phyloP scores from a whole-genome alignment of 352 stramenopile species.

The Phytopythium aichiense region DNA sequence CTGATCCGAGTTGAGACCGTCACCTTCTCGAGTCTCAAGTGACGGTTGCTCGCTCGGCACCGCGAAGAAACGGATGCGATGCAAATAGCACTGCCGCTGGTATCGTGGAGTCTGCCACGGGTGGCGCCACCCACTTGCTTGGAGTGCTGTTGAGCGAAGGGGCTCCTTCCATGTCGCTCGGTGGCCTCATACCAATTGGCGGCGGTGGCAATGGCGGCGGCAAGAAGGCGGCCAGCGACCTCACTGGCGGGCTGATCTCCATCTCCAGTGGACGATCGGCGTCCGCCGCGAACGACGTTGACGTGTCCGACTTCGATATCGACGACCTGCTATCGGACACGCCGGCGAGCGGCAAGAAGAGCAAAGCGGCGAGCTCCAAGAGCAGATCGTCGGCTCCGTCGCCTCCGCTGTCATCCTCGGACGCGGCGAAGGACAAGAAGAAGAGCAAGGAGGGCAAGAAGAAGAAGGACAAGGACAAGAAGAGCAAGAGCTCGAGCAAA shows the following conservation, averaged over 20 bases:
- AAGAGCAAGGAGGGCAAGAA: slow-evolving; percentile 22
- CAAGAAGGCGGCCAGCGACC: slow-evolving; percentile 27
- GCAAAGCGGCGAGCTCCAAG: slow-evolving; percentile 16
- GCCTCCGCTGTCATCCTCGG: slow-evolving; percentile 3
- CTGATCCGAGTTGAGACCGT: no score
- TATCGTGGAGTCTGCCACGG: background rate
- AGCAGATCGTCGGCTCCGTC: slow-evolving; percentile 14
- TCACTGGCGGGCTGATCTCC: slow-evolving; percentile 62
- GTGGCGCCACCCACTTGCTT: no score
- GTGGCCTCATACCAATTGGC: slow-evolving; percentile 49
- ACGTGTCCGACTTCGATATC: slow-evolving; percentile 55
- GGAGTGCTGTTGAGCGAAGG: background rate
- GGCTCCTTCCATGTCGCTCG: slow-evolving; percentile 27
- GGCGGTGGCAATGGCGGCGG: slow-evolving; percentile 10
- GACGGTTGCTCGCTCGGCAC: background rate
- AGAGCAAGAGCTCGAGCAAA: slow-evolving; percentile 2
- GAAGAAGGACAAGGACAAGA: slow-evolving; percentile 46
- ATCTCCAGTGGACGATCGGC: slow-evolving; percentile 18
- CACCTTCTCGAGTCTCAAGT: no score
- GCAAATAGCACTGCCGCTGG: background rate
- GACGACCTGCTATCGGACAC: slow-evolving; percentile 51
- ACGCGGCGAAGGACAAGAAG: slow-evolving; percentile 16
- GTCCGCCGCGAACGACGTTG: slow-evolving; percentile 28
- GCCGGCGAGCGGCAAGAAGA: slow-evolving; percentile 7
- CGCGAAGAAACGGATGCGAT: slow-evolving; percentile 1